phyloP scores from a whole-genome alignment of 2,329 filamentous ascomycete genomes.

The Herpotrichia juniperi region DNA sequence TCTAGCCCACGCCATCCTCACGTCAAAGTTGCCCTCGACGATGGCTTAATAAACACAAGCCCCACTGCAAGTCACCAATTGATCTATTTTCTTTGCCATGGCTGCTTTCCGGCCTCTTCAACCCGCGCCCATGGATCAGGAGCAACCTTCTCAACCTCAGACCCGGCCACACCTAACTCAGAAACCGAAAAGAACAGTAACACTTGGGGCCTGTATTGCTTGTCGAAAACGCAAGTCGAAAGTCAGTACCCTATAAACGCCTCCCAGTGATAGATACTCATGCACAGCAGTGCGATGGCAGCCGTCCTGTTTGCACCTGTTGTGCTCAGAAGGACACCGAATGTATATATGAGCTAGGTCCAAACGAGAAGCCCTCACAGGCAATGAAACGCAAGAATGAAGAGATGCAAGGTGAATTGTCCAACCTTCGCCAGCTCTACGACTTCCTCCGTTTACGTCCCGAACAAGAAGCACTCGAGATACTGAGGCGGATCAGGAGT shows the following conservation, averaged over 20 bases:
- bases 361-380: constrained; percentile 42
- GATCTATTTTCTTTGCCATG: constrained; percentile 19
- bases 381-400: constrained; percentile 45
- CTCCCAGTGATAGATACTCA: constrained; percentile 1
- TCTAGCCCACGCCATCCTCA: background rate
- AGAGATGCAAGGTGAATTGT: constrained; percentile 42
- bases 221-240: constrained; percentile 44
- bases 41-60: background rate
- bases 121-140: constrained; percentile 38
- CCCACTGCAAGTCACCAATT: background rate
- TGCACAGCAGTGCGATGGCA: constrained; percentile 31
- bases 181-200: constrained; percentile 42
- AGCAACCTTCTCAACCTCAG: constrained; percentile 26
- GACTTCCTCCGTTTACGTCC: constrained; percentile 36
- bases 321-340: constrained; percentile 39
- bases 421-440: constrained; percentile 38
- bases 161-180: constrained; percentile 26
- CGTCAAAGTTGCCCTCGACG: background rate
- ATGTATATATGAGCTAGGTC: constrained; percentile 41
- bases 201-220: constrained; percentile 41
- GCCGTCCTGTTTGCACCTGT: constrained; percentile 37
- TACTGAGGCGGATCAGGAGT: constrained; percentile 32
- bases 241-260: constrained; percentile 4
- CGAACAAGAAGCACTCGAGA: constrained; percentile 36
- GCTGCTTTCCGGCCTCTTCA: constrained; percentile 38